These are phyloP conservation scores for Lentinula boryana DNA, from an alignment of 768 basidiomycete genomes.

Conservation along the genomic window DNA sequence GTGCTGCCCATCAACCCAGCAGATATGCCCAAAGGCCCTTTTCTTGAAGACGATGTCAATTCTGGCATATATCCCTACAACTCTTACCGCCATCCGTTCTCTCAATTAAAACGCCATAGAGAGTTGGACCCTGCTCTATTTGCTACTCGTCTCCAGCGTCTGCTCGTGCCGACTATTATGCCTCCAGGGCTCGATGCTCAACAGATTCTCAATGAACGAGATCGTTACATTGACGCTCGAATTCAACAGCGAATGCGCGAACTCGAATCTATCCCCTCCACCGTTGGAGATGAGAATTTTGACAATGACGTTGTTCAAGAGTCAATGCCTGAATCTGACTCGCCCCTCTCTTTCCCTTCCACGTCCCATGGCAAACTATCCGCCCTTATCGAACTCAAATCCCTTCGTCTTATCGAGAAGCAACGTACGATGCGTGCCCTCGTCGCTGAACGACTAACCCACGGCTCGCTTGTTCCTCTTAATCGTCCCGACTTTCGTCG, in stretches of 20 bases:
- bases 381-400: conserved; percentile 90
- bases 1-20: conserved; percentile 38
- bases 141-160: conserved; percentile 69
- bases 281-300: conserved; percentile 72
- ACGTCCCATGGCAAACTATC: conserved; percentile 77
- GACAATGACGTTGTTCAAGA: conserved; percentile 36
- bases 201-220: conserved; percentile 85
- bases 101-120: conserved; percentile 63
- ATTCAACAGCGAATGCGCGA: conserved; percentile 86
- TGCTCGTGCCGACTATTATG: conserved; percentile 85
- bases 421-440: conserved; percentile 83
- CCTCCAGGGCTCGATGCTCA: conserved; percentile 91
- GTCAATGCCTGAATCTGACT: conserved; percentile 18
- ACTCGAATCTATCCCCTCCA: conserved; percentile 72
- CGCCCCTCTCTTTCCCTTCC: conserved; percentile 27
- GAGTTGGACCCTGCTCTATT: conserved; percentile 57
- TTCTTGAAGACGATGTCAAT: conserved; percentile 71
- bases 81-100: conserved; percentile 79
- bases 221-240: conserved; percentile 85
- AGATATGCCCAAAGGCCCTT: conserved; percentile 66
- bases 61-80: conserved; percentile 92
- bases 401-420: conserved; percentile 82
- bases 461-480: conserved; percentile 82
- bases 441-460: conserved; percentile 81
- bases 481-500: conserved; percentile 91